Evolutionary conservation across 1,284 basidiomycete genomes (phyloP).

Genomic region (Exobasidium rhododendri): DNA sequence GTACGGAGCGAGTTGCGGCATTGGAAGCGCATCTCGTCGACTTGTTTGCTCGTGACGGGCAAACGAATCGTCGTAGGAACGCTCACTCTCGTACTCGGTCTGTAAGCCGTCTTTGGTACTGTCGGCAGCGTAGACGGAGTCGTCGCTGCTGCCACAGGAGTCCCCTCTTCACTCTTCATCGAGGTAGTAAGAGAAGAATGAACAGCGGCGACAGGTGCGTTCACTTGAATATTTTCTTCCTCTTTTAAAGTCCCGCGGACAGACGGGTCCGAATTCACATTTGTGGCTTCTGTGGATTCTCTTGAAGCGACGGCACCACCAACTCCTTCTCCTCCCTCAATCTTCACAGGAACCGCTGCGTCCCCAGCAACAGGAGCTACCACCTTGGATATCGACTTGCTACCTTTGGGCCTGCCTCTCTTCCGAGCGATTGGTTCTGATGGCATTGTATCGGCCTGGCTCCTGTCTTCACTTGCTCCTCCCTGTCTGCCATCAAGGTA

Average conservation of each 20-base stretch:
- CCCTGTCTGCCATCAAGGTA: not conserved
- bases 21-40: slow-evolving; percentile 25
- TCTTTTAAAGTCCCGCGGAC: not conserved
- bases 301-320: too few relatives aligned
- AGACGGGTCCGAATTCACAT: too few relatives aligned
- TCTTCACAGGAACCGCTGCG: too few relatives aligned
- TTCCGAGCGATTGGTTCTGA: not conserved
- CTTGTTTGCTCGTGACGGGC: slow-evolving; percentile 25
- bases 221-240: not conserved
- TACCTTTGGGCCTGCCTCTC: not conserved
- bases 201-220: not conserved
- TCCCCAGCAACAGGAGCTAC: too few relatives aligned
- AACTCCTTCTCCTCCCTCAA: too few relatives aligned
- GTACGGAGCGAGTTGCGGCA: slow-evolving; percentile 37
- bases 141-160: not conserved
- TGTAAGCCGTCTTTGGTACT: slow-evolving; percentile 1
- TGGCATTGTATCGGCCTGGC: too few relatives aligned
- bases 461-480: not conserved
- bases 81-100: not conserved
- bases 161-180: not conserved
- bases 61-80: not conserved
- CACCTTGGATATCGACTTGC: not conserved
- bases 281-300: too few relatives aligned
- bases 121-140: not conserved
- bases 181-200: not conserved